Evolutionary conservation across 2,329 filamentous ascomycete genomes (phyloP), one percentile per base, ranked within the genome.

Genomic region (Cladobotryum mycophilum): DNA sequence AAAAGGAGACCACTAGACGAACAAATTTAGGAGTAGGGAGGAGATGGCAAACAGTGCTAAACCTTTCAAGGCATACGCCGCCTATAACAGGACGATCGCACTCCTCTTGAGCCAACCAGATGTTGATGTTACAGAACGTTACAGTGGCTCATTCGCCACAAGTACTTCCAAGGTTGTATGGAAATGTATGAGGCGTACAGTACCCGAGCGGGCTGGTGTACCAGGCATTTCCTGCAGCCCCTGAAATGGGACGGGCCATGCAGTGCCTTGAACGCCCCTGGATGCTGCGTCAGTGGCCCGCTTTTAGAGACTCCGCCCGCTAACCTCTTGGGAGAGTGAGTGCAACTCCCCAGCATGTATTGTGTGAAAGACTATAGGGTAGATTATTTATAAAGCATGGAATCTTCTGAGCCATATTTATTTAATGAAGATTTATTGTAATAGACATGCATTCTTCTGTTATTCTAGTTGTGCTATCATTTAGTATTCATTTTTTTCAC

Each of bases 251-350:
- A 25, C 22, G 22, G 25, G 25, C 25, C 25, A 30, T 35, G 14
- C 15, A 18, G 37, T 35, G 40, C 33, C 11, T 20, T 35, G 45
- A 38, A 38, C 13, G 34, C 49, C 49, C 49, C 49, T 52, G 49
- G 45, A 45, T 40, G 41, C 36, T 52, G 49, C 45, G 49, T 48
- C 41, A 45, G 49, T 45, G 45, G 49, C 22, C 37, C 49, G 17
- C 9, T 18, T 17, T 40, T 35, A 48, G 46, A 18, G 45, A 25
- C 13, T 22, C 18, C 25, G 25, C 25, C 25, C 25, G 8, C 25
- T 30, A 30, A 30, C 6, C 9, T 8, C 6, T 7, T 30, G 25
- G 8, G 6, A 30, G 25, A 8, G 6, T 30, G 25, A 30, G 25
- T 8, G 25, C 25, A 11, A 30, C 6, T 30, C 6, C 25, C 25